A percentile compares a stretch with the other conserved stretches of the same genome.
These are phyloP conservation scores for Suhomyces guaymorum DNA, from an alignment of 1,139 yeast species.

Conservation along the genomic window DNA sequence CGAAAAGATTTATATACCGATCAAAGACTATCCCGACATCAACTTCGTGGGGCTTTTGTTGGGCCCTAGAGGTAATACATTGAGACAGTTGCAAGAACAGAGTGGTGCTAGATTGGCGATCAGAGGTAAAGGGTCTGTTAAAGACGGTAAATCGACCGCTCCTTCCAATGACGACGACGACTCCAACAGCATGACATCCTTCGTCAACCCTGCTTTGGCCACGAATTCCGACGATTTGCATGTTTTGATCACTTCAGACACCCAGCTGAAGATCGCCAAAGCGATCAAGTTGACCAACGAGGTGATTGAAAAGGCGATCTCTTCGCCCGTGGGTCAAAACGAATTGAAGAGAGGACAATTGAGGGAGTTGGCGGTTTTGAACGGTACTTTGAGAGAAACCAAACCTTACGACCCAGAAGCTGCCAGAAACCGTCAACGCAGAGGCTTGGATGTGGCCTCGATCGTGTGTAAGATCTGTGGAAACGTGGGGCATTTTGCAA, in stretches of 20 bases:
- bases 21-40: constrained; percentile 83
- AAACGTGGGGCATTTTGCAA: constrained; percentile 78
- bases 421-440: constrained; percentile 42
- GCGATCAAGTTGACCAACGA: constrained; percentile 77
- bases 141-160: constrained; percentile 73
- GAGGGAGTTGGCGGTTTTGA: constrained; percentile 86
- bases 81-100: constrained; percentile 75
- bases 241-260: constrained; percentile 83
- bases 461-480: constrained; percentile 81
- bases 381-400: constrained; percentile 87
- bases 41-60: constrained; percentile 88
- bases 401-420: constrained; percentile 70
- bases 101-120: constrained; percentile 87
- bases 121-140: constrained; percentile 92
- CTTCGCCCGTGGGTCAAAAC: constrained; percentile 91
- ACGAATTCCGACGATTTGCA: constrained; percentile 71
- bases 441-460: constrained; percentile 51
- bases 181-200: constrained; percentile 21
- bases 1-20: constrained; percentile 86
- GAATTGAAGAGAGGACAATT: constrained; percentile 89
- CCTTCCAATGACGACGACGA: constrained; percentile 32
- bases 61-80: constrained; percentile 95
- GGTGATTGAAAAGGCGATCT: constrained; percentile 78
- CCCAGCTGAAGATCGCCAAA: constrained; percentile 70
- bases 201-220: constrained; percentile 27